Evolutionary conservation across 1,284 basidiomycete species (phyloP).

Genomic region (Puccinia coronata): DNA sequence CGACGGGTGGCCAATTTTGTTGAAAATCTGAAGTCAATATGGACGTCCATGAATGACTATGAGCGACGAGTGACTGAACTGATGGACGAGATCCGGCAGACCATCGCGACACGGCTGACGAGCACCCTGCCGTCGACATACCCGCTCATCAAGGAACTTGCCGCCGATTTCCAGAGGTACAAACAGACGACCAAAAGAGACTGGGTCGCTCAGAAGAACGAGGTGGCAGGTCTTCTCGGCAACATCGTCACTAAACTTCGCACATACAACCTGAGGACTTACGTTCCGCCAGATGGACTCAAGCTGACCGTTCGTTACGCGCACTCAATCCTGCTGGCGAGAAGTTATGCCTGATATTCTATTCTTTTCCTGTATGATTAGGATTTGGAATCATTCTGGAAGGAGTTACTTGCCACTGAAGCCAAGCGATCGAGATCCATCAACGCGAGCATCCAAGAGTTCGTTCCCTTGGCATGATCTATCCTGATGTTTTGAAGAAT

Average conservation of each 20-base stretch:
- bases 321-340: background rate
- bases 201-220: constrained; percentile 88
- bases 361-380: constrained; percentile 53
- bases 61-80: constrained; percentile 71
- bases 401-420: constrained; percentile 71
- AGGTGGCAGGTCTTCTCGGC: constrained; percentile 80
- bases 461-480: constrained; percentile 57
- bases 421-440: constrained; percentile 77
- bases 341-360: background rate
- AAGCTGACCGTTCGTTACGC: constrained; percentile 64
- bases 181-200: constrained; percentile 81
- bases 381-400: constrained; percentile 82
- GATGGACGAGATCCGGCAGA: constrained; percentile 53
- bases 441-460: constrained; percentile 89
- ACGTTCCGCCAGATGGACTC: constrained; percentile 74
- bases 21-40: constrained; percentile 86
- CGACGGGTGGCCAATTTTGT: constrained; percentile 93
- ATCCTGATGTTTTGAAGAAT: background rate
- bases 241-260: constrained; percentile 92
- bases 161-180: constrained; percentile 74
- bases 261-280: constrained; percentile 82
- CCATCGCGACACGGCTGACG: constrained; percentile 56
- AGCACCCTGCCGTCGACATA: constrained; percentile 73
- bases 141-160: constrained; percentile 74
- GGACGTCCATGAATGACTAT: constrained; percentile 85